Evolutionary conservation across 108 stramenopile genomes (phyloP), one percentile per base, ranked within the genome.

Genomic region (Aureococcus anophagefferens): DNA sequence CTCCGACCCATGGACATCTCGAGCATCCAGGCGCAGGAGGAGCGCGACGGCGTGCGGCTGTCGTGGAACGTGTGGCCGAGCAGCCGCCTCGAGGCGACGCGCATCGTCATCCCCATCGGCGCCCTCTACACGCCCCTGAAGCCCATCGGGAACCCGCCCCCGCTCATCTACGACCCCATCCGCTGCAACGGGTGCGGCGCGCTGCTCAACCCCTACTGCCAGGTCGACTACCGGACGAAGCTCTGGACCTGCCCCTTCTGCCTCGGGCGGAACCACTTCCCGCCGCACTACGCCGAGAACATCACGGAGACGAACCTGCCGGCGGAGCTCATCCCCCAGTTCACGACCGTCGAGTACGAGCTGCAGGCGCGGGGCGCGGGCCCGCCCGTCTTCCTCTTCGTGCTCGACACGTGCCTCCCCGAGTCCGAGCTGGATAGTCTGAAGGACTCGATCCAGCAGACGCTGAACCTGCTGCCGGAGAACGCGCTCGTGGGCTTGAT

Each of bases 181-280:
- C 90, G 95, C 35, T 99, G 99, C 83, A 74, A 83, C 33, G 80
- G 84, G 25, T 99, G 99, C 77, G 87, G 89, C 45, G 97, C 96
- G 25, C 91, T 99, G 9, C 76, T 99, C 62, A 98, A 98, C 79
- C 96, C 97, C 7, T 98, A 94, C 84, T 95, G 93, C 68, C 91
- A 94, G 80, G 81, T 97, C 33, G 98, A 99, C 78, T 99, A 85
- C 84, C 79, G 90, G n/a, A 85, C 89, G 76, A 97, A 97, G 74
- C 77, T 98, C 32, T 99, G 99, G 99, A 88, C 86, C 16, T 99
- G 99, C 83, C 94, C 95, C 21, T 98, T 99, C 80, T 99, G 99
- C 77, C 74, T 93, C 70, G 85, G 81, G n/a, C 85, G 97, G 68
- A 99, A 99, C 85, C 94, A 94, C 73, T 99, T 99, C 74, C 99